phyloP scores from a whole-genome alignment of 2,329 filamentous ascomycete species.

The Cyphellophora attinorum region DNA sequence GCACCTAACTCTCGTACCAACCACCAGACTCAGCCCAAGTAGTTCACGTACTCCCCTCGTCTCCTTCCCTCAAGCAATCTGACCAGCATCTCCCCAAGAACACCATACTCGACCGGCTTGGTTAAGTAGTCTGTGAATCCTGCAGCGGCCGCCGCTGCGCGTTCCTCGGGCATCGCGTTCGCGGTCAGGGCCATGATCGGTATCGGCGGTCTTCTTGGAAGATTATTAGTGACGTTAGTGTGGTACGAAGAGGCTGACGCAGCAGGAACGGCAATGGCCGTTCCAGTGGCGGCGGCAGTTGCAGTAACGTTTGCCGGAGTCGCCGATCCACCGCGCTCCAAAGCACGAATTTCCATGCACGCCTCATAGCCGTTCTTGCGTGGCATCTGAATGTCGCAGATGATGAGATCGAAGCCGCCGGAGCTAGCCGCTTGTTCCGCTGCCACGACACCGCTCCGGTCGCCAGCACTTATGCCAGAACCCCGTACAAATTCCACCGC shows the following conservation, averaged over 20 bases:
- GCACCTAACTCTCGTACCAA: too few relatives aligned
- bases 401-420: constrained; percentile 39
- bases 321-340: constrained; percentile 28
- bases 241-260: too few relatives aligned
- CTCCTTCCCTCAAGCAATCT: constrained; percentile 29
- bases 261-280: too few relatives aligned
- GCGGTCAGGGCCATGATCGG: constrained; percentile 41
- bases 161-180: constrained; percentile 41
- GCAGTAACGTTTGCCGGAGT: too few relatives aligned
- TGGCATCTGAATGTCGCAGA: constrained; percentile 43
- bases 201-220: constrained; percentile 34
- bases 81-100: constrained; percentile 41
- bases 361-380: constrained; percentile 40
- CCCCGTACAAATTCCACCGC: constrained; percentile 33
- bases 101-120: constrained; percentile 40
- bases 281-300: too few relatives aligned
- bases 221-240: too few relatives aligned
- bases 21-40: too few relatives aligned
- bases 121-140: constrained; percentile 42
- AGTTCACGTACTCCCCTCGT: too few relatives aligned
- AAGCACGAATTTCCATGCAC: constrained; percentile 35
- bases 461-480: too few relatives aligned
- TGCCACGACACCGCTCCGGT: too few relatives aligned
- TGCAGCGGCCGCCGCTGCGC: constrained; percentile 34
- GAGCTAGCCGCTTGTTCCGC: constrained; percentile 30